Percentiles rank a stretch among this genome's conserved stretches.
These are phyloP conservation scores for Phytopythium oedochilum DNA, from an alignment of 352 stramenopile species.

Conservation along the genomic window DNA sequence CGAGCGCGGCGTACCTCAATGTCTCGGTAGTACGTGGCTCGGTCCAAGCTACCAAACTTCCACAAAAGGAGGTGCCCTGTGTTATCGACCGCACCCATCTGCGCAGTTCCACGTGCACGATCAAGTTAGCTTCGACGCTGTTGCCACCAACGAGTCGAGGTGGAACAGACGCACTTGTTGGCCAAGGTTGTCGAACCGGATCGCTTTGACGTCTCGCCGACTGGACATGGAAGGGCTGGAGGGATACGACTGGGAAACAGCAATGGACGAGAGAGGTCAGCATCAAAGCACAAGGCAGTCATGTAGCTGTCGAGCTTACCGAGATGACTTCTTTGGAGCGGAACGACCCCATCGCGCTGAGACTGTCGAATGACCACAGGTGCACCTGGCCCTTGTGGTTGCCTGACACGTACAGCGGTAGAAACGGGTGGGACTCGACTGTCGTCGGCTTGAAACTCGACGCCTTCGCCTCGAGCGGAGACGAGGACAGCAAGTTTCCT, in stretches of 20 bases:
- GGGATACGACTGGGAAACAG: conserved; percentile 38
- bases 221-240: conserved; percentile 50
- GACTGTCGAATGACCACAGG: conserved; percentile 80
- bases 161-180: conserved; percentile 42
- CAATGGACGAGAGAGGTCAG: neutral
- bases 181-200: conserved; percentile 74
- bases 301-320: conserved; percentile 22
- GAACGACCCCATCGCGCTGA: conserved; percentile 64
- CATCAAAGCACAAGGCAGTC: conserved; percentile 10
- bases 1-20: conserved; percentile 33
- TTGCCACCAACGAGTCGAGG: neutral
- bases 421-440: conserved; percentile 66
- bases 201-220: conserved; percentile 62
- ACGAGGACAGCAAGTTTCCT: conserved; percentile 9
- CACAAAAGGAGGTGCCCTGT: conserved; percentile 68
- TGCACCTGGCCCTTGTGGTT: conserved; percentile 79
- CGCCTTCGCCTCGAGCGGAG: conserved; percentile 34
- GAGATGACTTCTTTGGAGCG: conserved; percentile 58
- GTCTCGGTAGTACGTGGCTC: conserved; percentile 56
- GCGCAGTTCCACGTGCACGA: neutral
- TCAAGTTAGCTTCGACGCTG: neutral
- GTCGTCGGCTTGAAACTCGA: conserved; percentile 74
- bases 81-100: conserved; percentile 80
- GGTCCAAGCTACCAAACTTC: conserved; percentile 78
- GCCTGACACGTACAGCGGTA: conserved; percentile 78